Evolutionary conservation across 768 basidiomycete genomes (phyloP).

Genomic region (Cystobasidium ongulense): DNA sequence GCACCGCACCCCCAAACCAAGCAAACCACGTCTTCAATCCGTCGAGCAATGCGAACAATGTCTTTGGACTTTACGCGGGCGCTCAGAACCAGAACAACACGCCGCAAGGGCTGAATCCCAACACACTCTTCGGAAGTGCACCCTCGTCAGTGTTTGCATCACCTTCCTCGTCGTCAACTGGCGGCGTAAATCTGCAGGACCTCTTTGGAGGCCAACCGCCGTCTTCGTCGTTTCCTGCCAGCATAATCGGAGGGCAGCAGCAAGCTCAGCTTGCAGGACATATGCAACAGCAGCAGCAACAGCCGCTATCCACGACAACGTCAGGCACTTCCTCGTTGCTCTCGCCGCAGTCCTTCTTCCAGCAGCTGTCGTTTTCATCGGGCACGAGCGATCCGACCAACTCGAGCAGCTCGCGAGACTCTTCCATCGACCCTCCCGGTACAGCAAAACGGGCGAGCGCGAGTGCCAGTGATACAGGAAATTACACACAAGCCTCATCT

Average conservation of each 20-base stretch:
- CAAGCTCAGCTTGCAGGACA: neutral
- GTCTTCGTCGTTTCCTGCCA: neutral
- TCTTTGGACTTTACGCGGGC: neutral
- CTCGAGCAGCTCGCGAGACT: constrained; percentile 12
- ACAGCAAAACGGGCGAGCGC: neutral
- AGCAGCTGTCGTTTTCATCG: constrained; percentile 2
- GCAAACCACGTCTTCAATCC: neutral
- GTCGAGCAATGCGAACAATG: neutral
- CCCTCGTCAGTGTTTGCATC: neutral
- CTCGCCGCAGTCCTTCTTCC: constrained; percentile 5
- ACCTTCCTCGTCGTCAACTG: neutral
- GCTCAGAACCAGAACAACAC: neutral
- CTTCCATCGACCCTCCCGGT: constrained; percentile 7
- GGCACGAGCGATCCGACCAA: constrained; percentile 12
- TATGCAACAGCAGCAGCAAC: constrained; percentile 17
- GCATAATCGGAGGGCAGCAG: neutral
- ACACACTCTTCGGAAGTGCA: neutral
- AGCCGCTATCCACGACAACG: neutral
- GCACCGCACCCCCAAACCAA: neutral
- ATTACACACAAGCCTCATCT: neutral
- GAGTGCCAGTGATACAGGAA: neutral
- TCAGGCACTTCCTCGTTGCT: neutral
- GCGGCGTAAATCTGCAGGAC: constrained; percentile 13
- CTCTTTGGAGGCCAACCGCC: neutral
- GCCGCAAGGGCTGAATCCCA: neutral